Base-by-base conservation (phyloP, 1,284 basidiomycete species). In the Ceraceosorus guamensis region DNA sequence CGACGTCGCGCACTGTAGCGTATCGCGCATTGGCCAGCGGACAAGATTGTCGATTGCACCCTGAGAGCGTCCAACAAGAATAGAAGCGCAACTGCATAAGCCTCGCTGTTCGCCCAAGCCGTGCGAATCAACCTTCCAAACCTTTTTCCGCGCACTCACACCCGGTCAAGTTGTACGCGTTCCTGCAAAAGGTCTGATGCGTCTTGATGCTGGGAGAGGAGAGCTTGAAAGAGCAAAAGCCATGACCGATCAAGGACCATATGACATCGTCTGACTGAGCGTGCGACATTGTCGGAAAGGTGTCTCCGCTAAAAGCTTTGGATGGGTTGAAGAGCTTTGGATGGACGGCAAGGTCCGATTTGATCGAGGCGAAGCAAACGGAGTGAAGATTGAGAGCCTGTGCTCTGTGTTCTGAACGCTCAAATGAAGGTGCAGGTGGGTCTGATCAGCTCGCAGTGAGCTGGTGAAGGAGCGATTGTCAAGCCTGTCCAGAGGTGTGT, bases 111-210 rank as follows among this genome's bases (percentile, higher is more conserved):
- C 39, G 1, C 11, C 39, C 10, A 16, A 41, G 39, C 39, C 11
- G 39, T 2, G 11, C 1, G 39, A 1, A 11, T 41, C 3, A 41
- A 97, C 82, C n/a, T 95, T 95, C 1, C 92, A 95, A 37, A 96
- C 85, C 78, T 99, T 99, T 99, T 81, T 95, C 97, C 78, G 96
- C 91, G 78, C 98, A 98, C 51, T 92, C 82, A 79, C 95, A 98
- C 79, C 98, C 97, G 75, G 95, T 97, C 31, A 30, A 16, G 56
- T 56, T 55, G 16, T 54, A 53, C 39, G 39, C 39, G 39, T 16
- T 11, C 11, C 11, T 41, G 39, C 16, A 16, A 41, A 16, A 11
- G 16, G 39, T 11, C 10, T 56, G 59, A 46, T 71, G 68, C 33
- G 68, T 71, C 46, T 68, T 63, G 14, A 47, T 51, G 48, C n/a